Percentiles rank a stretch among this genome's conserved stretches.
phyloP scores from a whole-genome alignment of 352 stramenopile species.

The Elongisporangium anandrum region DNA sequence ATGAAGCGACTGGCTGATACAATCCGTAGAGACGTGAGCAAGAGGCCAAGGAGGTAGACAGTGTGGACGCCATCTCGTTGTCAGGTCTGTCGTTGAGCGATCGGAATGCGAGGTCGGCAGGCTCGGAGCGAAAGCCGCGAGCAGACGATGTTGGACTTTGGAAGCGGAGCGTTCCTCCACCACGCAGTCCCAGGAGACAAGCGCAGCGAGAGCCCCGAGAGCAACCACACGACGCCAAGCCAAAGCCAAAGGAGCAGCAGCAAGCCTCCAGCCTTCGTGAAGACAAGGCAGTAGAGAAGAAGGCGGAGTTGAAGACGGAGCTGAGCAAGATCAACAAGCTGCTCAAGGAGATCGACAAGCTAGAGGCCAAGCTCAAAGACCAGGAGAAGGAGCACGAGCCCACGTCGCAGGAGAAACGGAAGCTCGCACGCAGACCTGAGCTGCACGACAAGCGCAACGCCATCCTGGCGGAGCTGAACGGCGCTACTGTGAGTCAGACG shows the following conservation, averaged over 20 bases:
- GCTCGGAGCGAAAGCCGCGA: neutral
- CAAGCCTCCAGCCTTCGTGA: neutral
- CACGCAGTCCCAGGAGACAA: neutral
- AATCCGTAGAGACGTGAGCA: conserved; percentile 15
- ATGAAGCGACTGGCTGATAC: conserved; percentile 5
- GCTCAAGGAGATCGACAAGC: conserved; percentile 26
- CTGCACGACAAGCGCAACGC: neutral
- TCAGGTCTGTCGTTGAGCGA: neutral
- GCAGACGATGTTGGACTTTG: neutral
- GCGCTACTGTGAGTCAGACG: conserved; percentile 15
- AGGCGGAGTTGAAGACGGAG: conserved; percentile 12
- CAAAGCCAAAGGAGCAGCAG: neutral
- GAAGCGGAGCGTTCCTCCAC: neutral
- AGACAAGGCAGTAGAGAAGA: conserved; percentile 1
- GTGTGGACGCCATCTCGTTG: neutral
- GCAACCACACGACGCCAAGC: neutral
- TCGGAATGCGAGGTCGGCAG: neutral
- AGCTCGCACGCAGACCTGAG: neutral
- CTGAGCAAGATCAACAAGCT: conserved; percentile 4
- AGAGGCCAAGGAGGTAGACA: conserved; percentile 4
- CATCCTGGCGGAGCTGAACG: conserved; percentile 34
- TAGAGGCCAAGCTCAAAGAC: conserved; percentile 7
- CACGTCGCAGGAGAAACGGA: neutral
- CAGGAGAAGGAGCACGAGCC: conserved; percentile 1
- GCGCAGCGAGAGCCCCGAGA: neutral